Conservation (phyloP, 139 green algal genomes). For the Auxenochlorella protothecoides region DNA sequence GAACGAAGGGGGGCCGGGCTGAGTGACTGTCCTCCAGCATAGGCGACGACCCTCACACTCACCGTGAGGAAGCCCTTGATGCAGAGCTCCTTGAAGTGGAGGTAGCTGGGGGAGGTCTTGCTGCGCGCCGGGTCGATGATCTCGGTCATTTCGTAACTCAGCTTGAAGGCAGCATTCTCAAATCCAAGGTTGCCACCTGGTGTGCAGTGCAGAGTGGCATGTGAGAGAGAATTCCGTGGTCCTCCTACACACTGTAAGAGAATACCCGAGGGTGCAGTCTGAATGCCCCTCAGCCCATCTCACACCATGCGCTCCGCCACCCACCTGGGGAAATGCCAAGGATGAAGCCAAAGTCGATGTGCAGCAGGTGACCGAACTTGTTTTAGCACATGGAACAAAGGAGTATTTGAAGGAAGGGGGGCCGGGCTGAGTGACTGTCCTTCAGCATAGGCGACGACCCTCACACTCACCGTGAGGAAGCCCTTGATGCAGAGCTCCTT, state of each 20-base stretch:
- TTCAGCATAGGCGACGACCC: too few species aligned
- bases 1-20: too few species aligned
- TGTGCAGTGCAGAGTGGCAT: too few species aligned
- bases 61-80: slow-evolving; percentile 82
- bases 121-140: slow-evolving; percentile 79
- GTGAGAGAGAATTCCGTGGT: too few species aligned
- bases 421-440: too few species aligned
- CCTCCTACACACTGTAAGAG: too few species aligned
- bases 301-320: background rate
- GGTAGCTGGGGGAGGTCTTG: slow-evolving; percentile 26
- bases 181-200: slow-evolving; percentile 75
- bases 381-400: too few species aligned
- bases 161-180: slow-evolving; percentile 95
- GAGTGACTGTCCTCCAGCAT: too few species aligned
- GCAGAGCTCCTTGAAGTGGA: slow-evolving; percentile 45
- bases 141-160: slow-evolving; percentile 92
- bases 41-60: background rate
- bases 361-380: slow-evolving; percentile 76
- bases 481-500: slow-evolving; percentile 57
- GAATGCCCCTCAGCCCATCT: too few species aligned
- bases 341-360: slow-evolving; percentile 99
- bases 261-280: too few species aligned
- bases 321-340: slow-evolving; percentile 60
- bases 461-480: slow-evolving; percentile 67
- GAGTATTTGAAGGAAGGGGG: too few species aligned